A percentile compares a stretch with the other conserved stretches of the same genome.
Conservation (phyloP, 129 eudicot species). For the Cynara cardunculus region DNA sequence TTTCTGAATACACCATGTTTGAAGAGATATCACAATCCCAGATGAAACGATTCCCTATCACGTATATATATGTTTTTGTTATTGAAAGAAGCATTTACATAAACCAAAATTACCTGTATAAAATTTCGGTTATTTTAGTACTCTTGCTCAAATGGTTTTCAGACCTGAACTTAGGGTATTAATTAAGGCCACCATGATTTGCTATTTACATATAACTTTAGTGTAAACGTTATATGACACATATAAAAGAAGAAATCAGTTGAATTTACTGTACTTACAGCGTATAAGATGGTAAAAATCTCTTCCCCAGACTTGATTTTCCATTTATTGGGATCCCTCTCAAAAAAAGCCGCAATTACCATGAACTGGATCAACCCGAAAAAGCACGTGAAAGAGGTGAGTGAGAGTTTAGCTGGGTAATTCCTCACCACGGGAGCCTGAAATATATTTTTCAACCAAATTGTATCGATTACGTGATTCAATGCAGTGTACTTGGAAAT, state of each 20-base stretch:
- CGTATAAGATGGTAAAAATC: slow-evolving; percentile 67
- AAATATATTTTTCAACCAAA: slow-evolving; percentile 11
- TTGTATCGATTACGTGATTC: neutral
- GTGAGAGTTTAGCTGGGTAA: slow-evolving; percentile 87
- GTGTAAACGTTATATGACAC: neutral
- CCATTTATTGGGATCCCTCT: slow-evolving; percentile 65
- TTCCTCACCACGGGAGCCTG: slow-evolving; percentile 91
- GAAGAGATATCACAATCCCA: slow-evolving; percentile 70
- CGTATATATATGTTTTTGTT: neutral
- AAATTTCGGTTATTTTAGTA: neutral
- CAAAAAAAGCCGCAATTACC: slow-evolving; percentile 62
- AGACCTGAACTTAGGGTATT: neutral
- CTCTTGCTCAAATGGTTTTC: neutral
- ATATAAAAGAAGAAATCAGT: neutral
- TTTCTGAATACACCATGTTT: slow-evolving; percentile 86
- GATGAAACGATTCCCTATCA: slow-evolving; percentile 73
- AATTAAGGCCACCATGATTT: neutral
- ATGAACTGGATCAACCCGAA: slow-evolving; percentile 77
- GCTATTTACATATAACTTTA: too few species aligned
- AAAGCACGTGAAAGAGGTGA: slow-evolving; percentile 81
- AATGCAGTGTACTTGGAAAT: neutral
- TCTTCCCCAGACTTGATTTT: slow-evolving; percentile 63
- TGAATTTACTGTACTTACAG: slow-evolving; percentile 33
- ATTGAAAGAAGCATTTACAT: neutral
- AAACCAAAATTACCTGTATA: too few species aligned